Evolutionary conservation across 139 green algal genomes (phyloP).

Genomic region (Picochlorum sp.): DNA sequence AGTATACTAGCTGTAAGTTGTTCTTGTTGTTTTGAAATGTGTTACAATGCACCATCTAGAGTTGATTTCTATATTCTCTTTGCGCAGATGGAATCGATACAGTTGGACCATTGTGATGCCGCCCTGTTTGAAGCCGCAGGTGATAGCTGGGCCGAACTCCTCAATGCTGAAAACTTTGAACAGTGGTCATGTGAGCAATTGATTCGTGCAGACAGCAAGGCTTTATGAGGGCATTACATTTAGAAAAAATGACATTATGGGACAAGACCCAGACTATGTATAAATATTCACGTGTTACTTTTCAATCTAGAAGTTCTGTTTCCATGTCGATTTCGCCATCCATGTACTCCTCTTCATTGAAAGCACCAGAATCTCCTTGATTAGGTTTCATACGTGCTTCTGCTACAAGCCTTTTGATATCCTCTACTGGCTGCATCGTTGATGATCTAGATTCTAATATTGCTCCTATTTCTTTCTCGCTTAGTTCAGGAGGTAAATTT

Average conservation of each 20-base stretch:
- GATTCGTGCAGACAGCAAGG: background rate
- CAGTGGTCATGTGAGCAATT: background rate
- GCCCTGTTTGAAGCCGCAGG: background rate
- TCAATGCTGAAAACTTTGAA: background rate
- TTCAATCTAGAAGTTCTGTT: constrained; percentile 33
- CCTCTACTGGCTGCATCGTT: constrained; percentile 37
- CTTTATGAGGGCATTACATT: background rate
- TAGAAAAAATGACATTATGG: too few species aligned
- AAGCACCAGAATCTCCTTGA: constrained; percentile 12
- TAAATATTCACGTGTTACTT: background rate
- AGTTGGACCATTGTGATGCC: background rate
- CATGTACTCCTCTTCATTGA: constrained; percentile 57
- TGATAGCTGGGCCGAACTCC: background rate
- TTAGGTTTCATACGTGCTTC: constrained; percentile 33
- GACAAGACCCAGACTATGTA: too few species aligned
- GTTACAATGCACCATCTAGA: background rate
- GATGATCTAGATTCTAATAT: constrained; percentile 18
- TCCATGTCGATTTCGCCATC: constrained; percentile 37
- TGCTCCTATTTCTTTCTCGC: constrained; percentile 10
- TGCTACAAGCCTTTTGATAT: constrained; percentile 39
- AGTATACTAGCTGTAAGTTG: constrained; percentile 36
- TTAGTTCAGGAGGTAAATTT: constrained; percentile 83
- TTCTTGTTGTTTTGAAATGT: too few species aligned
- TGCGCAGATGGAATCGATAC: background rate
- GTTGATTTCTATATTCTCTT: background rate